Evolutionary conservation across 345 rosid genomes (phyloP), one percentile per base, ranked within the genome.

Genomic region (Gossypium rotundifolium): DNA sequence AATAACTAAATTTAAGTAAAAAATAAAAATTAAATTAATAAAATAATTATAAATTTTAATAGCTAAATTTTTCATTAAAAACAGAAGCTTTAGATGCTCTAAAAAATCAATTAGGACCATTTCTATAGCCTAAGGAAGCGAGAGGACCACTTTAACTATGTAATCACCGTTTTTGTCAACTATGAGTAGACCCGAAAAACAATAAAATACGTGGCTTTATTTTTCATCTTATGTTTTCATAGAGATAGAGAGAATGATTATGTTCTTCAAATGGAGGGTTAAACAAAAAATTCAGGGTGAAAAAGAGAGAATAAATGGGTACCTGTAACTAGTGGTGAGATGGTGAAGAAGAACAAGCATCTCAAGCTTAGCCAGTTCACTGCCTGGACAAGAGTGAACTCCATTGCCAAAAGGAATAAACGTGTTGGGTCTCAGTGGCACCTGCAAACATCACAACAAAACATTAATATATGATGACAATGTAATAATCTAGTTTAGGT

Each of bases 321-420:
- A 94, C 98, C 97, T 92, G 86, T 86, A 88, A 62, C 84, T 80
- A 70, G 87, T 79, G 60, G 93, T 87, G 82, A 94, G 93, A 62
- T 94, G 97, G 84, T 94, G 98, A 3, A 94, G 91, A 59, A 94
- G 87, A 77, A 94, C 82, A 42, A 89, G 89, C 87, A 91, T 92
- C 83, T 94, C 98, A 71, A 94, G 95, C 85, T 91, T 94, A 58
- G 97, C 97, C 83, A 94, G 83, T 81, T 94, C 97, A 82, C 89
- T 94, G 71, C 98, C 98, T n/a, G 97, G 98, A 81, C 98, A 94
- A 2, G 95, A 90, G 82, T 94, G 98, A 70, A 88, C 90, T 65
- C 97, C 98, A 70, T 82, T 94, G 3, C 98, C 98, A 64, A 94
- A 94, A 7, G 98, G 97, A 91, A 94, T 83, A 79, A 77, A 94